Base-by-base conservation (phyloP, 228 moss, liverwort and hornwort species). In the Sphagnum fallax region DNA sequence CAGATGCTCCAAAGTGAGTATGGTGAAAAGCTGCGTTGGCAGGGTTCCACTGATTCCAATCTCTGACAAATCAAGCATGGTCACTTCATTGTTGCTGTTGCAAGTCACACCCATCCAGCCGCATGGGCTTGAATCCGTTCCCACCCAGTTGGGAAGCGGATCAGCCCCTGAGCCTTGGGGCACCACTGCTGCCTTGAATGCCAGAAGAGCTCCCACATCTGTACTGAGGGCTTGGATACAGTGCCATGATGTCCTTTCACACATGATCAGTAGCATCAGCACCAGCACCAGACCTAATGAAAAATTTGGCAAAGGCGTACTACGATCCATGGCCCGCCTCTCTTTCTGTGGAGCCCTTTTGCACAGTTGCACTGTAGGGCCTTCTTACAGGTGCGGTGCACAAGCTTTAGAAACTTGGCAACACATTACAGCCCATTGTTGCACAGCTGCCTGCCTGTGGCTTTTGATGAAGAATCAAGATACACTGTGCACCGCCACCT, bases 21-120 rank as follows among this genome's bases (percentile, higher is more conserved):
- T 80, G 51, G 80, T 72, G 74, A 83, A 73, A n/a, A 91, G 73
- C 55, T 69, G 32, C 0, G 68, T 7, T 2, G 81, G 14, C 4
- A 91, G 60, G 5, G 69, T 61, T 4, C 88, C 91, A 1, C 76
- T 47, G 48, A 88, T 65, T 12, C 64, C 16, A 49, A 76, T 52
- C 13, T 48, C 74, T 0, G 88, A 60, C 0, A 88, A 78, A 9
- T 74, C 16, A 0, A 91, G 65, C 8, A 50, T 51, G 12, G 63
- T 60, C 14, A 88, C 88, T 6, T 67, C 47, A 62, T 79, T 66
- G 10, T 75, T 65, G 4, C 53, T 12, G 71, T 77, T 66, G 71
- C 91, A 91, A 15, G 68, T 47, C 0, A 91, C 68, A 4, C 91
- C 91, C 13, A n/a, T 49, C 91, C 91, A 91, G 1, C 10, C 65